phyloP scores from a whole-genome alignment of 208 protist species.

The Leishmania aethiopica region DNA sequence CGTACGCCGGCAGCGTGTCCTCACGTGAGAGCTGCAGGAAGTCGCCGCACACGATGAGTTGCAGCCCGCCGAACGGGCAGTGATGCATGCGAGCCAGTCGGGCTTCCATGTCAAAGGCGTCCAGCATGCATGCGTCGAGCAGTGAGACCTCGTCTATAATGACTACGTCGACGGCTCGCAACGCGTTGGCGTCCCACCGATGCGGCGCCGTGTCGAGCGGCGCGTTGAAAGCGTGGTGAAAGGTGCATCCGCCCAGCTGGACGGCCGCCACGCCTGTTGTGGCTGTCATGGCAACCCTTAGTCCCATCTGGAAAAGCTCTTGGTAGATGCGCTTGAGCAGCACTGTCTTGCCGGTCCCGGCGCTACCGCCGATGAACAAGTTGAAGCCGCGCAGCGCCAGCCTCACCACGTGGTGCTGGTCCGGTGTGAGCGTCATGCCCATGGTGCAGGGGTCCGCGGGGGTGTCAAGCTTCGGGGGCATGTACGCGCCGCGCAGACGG shows the following conservation, averaged over 20 bases:
- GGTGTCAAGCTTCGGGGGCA: constrained; percentile 81
- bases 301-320: constrained; percentile 50
- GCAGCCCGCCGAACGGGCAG: constrained; percentile 88
- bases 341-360: constrained; percentile 92
- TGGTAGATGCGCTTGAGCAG: constrained; percentile 83
- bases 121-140: constrained; percentile 76
- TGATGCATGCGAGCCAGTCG: constrained; percentile 67
- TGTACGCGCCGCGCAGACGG: constrained; percentile 51
- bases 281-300: constrained; percentile 89
- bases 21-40: constrained; percentile 89
- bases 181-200: constrained; percentile 77
- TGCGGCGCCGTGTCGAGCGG: constrained; percentile 37
- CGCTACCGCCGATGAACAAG: constrained; percentile 87
- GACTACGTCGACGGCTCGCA: constrained; percentile 87
- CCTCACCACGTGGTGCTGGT: constrained; percentile 70
- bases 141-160: constrained; percentile 94
- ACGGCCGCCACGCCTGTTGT: constrained; percentile 89
- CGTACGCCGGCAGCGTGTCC: constrained; percentile 54
- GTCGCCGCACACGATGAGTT: constrained; percentile 92
- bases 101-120: constrained; percentile 85
- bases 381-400: constrained; percentile 70
- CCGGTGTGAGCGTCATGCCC: constrained; percentile 51
- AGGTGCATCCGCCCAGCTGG: constrained; percentile 92
- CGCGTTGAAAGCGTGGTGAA: constrained; percentile 85
- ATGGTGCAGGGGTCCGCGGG: constrained; percentile 46